phyloP scores from a whole-genome alignment of 2,329 filamentous ascomycete species.

The Dryadomyces quercivorus region DNA sequence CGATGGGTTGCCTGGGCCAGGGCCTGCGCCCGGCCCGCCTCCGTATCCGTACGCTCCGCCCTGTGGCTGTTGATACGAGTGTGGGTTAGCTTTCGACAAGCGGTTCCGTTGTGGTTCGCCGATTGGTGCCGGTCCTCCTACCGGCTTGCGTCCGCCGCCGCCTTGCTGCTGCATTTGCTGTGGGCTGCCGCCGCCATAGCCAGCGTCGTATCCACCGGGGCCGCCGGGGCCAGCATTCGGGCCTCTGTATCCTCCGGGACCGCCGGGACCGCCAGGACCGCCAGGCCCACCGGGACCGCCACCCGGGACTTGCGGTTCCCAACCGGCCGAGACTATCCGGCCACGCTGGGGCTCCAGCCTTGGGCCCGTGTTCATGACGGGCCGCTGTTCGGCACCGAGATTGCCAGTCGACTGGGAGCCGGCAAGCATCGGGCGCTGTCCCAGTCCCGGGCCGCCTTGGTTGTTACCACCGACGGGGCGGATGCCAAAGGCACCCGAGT shows the following conservation, averaged over 20 bases:
- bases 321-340: constrained; percentile 31
- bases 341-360: constrained; percentile 25
- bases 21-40: neutral
- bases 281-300: neutral
- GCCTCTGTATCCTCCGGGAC: constrained; percentile 24
- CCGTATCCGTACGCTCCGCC: neutral
- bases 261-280: too few relatives aligned
- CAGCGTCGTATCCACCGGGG: constrained; percentile 3
- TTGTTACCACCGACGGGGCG: constrained; percentile 26
- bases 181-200: constrained; percentile 4
- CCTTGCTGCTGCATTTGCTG: constrained; percentile 4
- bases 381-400: constrained; percentile 22
- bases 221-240: constrained; percentile 19
- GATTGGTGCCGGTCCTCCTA: constrained; percentile 2
- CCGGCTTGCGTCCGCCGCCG: constrained; percentile 5
- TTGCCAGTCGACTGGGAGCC: constrained; percentile 33
- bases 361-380: constrained; percentile 11
- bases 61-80: neutral
- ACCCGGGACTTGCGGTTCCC: constrained; percentile 28
- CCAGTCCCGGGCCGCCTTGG: constrained; percentile 5
- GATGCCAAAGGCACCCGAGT: constrained; percentile 34
- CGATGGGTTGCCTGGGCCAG: constrained; percentile 5
- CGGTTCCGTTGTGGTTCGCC: neutral
- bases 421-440: constrained; percentile 20
- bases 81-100: neutral